phyloP scores from a whole-genome alignment of 2,329 filamentous ascomycete species.

The Cadophora sp. region DNA sequence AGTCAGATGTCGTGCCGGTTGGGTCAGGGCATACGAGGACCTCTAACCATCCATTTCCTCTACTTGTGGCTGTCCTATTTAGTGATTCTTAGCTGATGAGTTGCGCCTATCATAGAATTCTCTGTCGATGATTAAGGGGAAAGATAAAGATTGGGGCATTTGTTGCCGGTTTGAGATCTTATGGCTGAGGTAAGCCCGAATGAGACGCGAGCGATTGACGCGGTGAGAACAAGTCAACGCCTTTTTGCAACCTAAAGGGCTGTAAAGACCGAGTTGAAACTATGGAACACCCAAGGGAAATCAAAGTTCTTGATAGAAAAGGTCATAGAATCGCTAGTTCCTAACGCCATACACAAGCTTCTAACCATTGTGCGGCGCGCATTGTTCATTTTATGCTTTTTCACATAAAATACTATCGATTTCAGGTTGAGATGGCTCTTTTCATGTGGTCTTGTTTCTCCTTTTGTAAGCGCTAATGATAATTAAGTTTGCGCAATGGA shows the following conservation, averaged over 20 bases:
- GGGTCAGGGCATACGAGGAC: background rate
- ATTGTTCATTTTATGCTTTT: background rate
- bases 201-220: background rate
- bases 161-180: too few species aligned
- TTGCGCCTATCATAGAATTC: too few species aligned
- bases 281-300: background rate
- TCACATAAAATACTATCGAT: too few species aligned
- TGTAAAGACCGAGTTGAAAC: background rate
- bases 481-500: too few species aligned
- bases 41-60: background rate
- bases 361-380: background rate
- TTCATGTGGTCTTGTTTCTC: too few species aligned
- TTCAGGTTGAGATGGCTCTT: too few species aligned
- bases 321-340: background rate
- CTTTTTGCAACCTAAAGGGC: background rate
- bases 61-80: background rate
- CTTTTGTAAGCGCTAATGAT: too few species aligned
- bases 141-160: too few species aligned
- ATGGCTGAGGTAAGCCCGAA: background rate
- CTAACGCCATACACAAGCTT: background rate
- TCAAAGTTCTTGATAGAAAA: too few species aligned
- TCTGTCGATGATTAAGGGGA: too few species aligned
- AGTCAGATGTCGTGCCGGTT: background rate
- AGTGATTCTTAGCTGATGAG: too few species aligned
- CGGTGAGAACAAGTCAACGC: too few species aligned